Percentiles rank a stretch among this genome's conserved stretches.
Conservation (phyloP, 2,329 filamentous ascomycete species). For the Hypocrella siamensis region DNA sequence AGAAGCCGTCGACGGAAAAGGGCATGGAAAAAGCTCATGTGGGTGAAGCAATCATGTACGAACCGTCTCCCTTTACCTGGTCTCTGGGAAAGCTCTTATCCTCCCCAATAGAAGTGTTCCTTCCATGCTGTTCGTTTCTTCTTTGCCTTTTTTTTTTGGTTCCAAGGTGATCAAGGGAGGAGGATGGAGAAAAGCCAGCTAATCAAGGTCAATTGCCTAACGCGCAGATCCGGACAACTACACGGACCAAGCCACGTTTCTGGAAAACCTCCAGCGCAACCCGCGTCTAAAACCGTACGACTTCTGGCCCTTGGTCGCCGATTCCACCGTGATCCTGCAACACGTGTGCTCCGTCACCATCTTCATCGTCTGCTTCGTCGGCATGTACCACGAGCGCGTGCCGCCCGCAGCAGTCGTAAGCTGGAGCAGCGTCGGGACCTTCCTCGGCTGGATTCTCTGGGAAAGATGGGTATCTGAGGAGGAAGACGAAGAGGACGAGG, state of each 20-base stretch:
- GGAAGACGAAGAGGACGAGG: constrained; percentile 31
- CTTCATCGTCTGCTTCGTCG: constrained; percentile 86
- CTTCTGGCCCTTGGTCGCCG: constrained; percentile 91
- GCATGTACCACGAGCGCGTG: constrained; percentile 75
- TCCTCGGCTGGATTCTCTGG: constrained; percentile 81
- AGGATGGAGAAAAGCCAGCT: not conserved
- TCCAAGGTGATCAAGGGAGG: not conserved
- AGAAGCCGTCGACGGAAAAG: constrained; percentile 53
- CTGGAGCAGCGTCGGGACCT: constrained; percentile 68
- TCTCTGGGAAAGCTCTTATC: no score
- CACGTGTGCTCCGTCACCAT: constrained; percentile 92
- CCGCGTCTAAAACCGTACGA: constrained; percentile 88
- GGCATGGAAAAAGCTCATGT: constrained; percentile 88
- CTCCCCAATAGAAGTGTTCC: no score
- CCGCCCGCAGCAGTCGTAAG: constrained; percentile 79
- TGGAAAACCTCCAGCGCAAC: constrained; percentile 90
- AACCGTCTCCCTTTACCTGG: no score
- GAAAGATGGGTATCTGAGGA: constrained; percentile 76
- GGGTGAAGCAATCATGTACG: constrained; percentile 91
- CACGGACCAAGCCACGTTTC: constrained; percentile 90
- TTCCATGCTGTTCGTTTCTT: no score
- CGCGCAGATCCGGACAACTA: constrained; percentile 98
- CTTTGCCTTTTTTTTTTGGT: not conserved
- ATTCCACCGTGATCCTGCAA: constrained; percentile 92
- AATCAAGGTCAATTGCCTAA: no score